Conservation (phyloP, 2,329 filamentous ascomycete genomes). For the Lizonia empirigonia region DNA sequence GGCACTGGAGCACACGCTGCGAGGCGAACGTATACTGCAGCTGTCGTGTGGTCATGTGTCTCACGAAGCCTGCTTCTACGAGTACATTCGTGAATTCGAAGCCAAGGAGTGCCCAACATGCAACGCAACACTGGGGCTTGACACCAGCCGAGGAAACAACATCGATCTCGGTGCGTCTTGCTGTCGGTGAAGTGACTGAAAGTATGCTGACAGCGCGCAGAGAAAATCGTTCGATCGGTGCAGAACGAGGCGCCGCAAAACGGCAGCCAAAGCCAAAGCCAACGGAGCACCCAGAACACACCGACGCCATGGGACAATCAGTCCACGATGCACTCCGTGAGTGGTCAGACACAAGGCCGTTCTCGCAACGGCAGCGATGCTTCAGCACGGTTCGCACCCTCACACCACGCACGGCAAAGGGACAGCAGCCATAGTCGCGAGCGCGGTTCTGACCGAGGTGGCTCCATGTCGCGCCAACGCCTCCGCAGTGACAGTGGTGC, state of each 20-base stretch:
- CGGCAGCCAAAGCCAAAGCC: slow-evolving; percentile 24
- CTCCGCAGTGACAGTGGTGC: slow-evolving; percentile 78
- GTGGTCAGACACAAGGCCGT: slow-evolving; percentile 50
- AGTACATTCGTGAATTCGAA: slow-evolving; percentile 94
- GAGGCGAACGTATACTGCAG: slow-evolving; percentile 91
- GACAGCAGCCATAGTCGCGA: slow-evolving; percentile 49
- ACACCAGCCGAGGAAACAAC: slow-evolving; percentile 91
- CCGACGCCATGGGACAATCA: slow-evolving; percentile 71
- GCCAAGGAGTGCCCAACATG: slow-evolving; percentile 94
- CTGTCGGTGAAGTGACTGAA: slow-evolving; percentile 2
- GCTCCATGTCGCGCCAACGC: slow-evolving; percentile 57
- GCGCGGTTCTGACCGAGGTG: slow-evolving; percentile 48
- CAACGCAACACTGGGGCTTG: slow-evolving; percentile 86
- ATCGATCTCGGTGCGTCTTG: slow-evolving; percentile 77
- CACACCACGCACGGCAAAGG: slow-evolving; percentile 37
- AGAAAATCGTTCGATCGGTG: slow-evolving; percentile 91
- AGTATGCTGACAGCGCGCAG: slow-evolving; percentile 55
- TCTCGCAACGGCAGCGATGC: slow-evolving; percentile 44
- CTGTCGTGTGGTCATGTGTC: slow-evolving; percentile 97
- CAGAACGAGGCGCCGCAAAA: slow-evolving; percentile 63
- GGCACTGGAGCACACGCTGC: slow-evolving; percentile 90
- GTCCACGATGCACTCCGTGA: slow-evolving; percentile 52
- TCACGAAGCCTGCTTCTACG: slow-evolving; percentile 98
- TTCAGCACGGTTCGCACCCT: slow-evolving; percentile 37
- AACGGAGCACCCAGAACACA: slow-evolving; percentile 60